Evolutionary conservation across 192 early-diverging fungal species (phyloP), one percentile per base, ranked within the genome.

Genomic region (Mortierella alpina): DNA sequence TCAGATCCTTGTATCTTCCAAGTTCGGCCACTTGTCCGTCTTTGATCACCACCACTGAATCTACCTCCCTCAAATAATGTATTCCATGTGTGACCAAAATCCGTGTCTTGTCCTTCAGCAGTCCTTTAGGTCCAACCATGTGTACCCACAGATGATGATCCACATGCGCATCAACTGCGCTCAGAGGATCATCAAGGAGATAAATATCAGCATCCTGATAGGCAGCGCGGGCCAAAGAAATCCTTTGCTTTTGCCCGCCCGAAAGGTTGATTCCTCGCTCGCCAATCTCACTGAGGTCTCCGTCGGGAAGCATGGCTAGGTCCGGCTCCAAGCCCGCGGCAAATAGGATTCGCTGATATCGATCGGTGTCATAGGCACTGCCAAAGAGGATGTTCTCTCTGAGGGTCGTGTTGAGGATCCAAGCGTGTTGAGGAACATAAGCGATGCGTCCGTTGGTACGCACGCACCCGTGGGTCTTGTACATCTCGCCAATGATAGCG

Each of bases 361-460:
- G 82, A 15, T 83, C 68, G 22, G 68, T 58, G 39, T 95, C 85
- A 56, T 82, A 93, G 0, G 87, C 83, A 14, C 84, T 73, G 0
- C 96, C 97, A 89, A 98, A 96, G 5, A 93, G 65, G 79, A 99
- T 93, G 76, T 99, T 99, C 46, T 98, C 95, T 45, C 93, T 87
- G 31, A 99, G 61, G 7, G 94, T 94, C 4, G 91, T 89, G 69
- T 98, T 98, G 88, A 97, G 92, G 56, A 99, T 95, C 97, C 97
- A 99, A 9, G 98, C 88, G 47, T 72, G 96, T 92, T 67, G 96
- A 92, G 50, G 92, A 83, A 45, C 93, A 83, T 95, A 95, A 8
- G 94, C 93, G 23, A 94, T 78, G 2, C 77, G 66, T 14, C 86
- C 88, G 23, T 88, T 81, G 5, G 96, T 71, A 6, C 53, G 66